Percentiles rank a stretch among this genome's conserved stretches.
phyloP scores from a whole-genome alignment of 345 rosid genomes.

The Tarenaya hassleriana region DNA sequence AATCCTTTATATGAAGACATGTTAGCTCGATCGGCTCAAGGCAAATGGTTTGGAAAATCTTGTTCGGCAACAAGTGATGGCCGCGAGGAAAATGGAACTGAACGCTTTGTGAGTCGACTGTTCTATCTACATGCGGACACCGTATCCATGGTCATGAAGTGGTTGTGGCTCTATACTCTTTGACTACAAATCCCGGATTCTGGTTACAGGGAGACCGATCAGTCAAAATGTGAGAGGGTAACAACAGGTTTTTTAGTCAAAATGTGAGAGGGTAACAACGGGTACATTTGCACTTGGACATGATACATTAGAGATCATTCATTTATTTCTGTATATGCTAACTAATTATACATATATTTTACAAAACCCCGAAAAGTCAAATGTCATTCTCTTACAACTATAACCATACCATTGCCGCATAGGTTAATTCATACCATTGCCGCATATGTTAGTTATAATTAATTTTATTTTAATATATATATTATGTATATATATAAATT shows the following conservation, averaged over 20 bases:
- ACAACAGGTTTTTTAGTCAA: conserved; percentile 52
- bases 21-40: conserved; percentile 71
- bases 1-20: conserved; percentile 88
- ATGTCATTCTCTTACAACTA: too few relatives aligned
- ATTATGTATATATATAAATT: too few relatives aligned
- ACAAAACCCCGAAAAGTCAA: not conserved
- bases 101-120: conserved; percentile 63
- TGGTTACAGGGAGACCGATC: conserved; percentile 73
- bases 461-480: too few relatives aligned
- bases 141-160: conserved; percentile 83
- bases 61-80: conserved; percentile 92
- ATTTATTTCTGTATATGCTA: conserved; percentile 4
- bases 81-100: conserved; percentile 85
- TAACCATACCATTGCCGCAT: too few relatives aligned
- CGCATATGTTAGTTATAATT: too few relatives aligned
- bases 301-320: conserved; percentile 23
- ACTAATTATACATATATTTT: conserved; percentile 18
- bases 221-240: conserved; percentile 87
- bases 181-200: conserved; percentile 64
- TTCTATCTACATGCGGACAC: conserved; percentile 72
- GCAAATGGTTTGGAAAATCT: conserved; percentile 86
- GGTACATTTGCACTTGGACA: conserved; percentile 76
- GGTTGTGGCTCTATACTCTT: conserved; percentile 81
- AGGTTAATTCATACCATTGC: too few relatives aligned
- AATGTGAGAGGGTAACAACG: conserved; percentile 77